Evolutionary conservation across 805 yeast species (phyloP).

Genomic region (Clavispora carvajalis): DNA sequence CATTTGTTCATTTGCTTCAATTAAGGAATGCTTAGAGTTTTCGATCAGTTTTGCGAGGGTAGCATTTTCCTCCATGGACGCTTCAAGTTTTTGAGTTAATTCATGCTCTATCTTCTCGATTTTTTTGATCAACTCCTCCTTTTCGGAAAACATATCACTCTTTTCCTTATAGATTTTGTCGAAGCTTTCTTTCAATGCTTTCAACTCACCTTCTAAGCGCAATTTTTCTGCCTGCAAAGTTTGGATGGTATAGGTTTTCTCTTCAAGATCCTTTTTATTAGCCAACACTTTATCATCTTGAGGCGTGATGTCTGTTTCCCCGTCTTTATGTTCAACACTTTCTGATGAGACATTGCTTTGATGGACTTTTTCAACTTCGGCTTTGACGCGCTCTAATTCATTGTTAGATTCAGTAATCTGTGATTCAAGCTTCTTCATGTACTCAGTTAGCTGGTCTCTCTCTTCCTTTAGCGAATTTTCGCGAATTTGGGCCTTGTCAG

Average conservation of each 20-base stretch:
- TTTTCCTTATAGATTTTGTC: neutral
- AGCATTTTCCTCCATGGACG: neutral
- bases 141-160: neutral
- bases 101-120: neutral
- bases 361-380: slow-evolving; percentile 8
- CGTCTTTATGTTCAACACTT: neutral
- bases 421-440: neutral
- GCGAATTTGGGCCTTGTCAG: slow-evolving; percentile 16
- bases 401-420: neutral
- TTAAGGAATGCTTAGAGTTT: neutral
- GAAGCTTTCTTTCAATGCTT: neutral
- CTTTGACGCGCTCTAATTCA: slow-evolving; percentile 12
- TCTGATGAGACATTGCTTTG: neutral
- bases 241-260: neutral
- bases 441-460: slow-evolving; percentile 1
- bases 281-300: too few species aligned
- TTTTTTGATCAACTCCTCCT: neutral
- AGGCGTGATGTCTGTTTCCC: neutral
- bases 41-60: neutral
- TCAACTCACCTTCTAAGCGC: neutral
- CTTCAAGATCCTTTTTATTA: neutral
- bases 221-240: neutral
- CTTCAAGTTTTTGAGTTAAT: neutral
- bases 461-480: neutral
- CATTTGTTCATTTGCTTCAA: neutral